Conservation (phyloP, 1,139 yeast genomes). For the Yamadazyma blattariae region DNA sequence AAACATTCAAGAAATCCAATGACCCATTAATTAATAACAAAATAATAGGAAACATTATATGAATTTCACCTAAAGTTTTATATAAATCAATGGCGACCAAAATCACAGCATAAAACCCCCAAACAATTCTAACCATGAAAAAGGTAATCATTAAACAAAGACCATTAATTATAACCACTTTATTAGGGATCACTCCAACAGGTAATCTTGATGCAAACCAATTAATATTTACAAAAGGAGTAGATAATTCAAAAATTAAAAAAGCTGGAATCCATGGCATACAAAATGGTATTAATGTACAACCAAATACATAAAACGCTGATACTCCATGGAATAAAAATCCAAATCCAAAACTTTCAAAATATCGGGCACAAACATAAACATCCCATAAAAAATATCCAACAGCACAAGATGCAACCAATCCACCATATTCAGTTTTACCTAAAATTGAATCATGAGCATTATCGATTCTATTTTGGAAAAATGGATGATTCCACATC, state of each 20-base stretch:
- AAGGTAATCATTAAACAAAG: slow-evolving; percentile 64
- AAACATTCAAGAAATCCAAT: slow-evolving; percentile 66
- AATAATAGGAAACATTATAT: slow-evolving; percentile 27
- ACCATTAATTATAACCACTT: slow-evolving; percentile 64
- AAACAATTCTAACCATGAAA: slow-evolving; percentile 73
- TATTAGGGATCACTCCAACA: slow-evolving; percentile 44
- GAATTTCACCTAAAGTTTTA: slow-evolving; percentile 27
- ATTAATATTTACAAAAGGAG: slow-evolving; percentile 89
- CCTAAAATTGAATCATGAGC: slow-evolving; percentile 51
- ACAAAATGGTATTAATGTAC: slow-evolving; percentile 48
- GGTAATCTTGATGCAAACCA: slow-evolving; percentile 87
- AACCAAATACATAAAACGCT: slow-evolving; percentile 70
- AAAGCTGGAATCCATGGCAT: slow-evolving; percentile 83
- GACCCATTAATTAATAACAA: slow-evolving; percentile 62
- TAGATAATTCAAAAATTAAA: slow-evolving; percentile 82
- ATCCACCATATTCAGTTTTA: slow-evolving; percentile 69
- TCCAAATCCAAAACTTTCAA: slow-evolving; percentile 71
- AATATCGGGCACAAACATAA: slow-evolving; percentile 58
- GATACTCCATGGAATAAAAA: slow-evolving; percentile 85
- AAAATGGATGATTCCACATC: slow-evolving; percentile 50
- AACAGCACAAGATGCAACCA: slow-evolving; percentile 66
- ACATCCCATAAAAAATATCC: slow-evolving; percentile 96
- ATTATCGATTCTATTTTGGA: slow-evolving; percentile 44
- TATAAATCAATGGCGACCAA: slow-evolving; percentile 54
- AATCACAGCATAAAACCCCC: slow-evolving; percentile 81